Base-by-base conservation (phyloP, 1,284 basidiomycete genomes). In the Butyriboletus pseudospeciosus region DNA sequence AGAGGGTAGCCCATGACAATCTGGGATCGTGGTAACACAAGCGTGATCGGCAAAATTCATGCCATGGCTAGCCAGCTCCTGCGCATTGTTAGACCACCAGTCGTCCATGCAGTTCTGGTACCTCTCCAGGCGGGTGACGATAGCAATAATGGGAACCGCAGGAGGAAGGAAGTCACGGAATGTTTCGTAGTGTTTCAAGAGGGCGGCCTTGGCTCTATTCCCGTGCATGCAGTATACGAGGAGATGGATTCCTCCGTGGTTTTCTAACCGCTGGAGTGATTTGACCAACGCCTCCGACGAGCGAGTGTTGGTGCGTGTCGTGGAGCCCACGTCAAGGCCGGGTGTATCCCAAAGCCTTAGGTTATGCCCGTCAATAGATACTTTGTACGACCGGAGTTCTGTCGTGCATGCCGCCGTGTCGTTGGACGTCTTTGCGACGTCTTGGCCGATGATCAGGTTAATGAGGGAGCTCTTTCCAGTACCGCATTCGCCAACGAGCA, bases 11-110 rank as follows among this genome's bases (percentile, higher is more conserved):
- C 41, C 43, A 39, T 39, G 45, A 28, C 38, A 50, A n/a, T 52
- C 66, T 35, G 62, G 57, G 20, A 66, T 14, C 7, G 64, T 40
- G 9, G 66, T 66, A 5, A 67, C 37, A 43, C 64, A 68, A 12
- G 63, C 57, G 16, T 69, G 64, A 34, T 58, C 64, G 5, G n/a
- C 26, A 8, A 66, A 67, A 9, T 20, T 25, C 59, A 66, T 65
- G 13, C 58, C 56, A 6, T 52, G 39, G 5, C 6, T 49, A 20
- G 42, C 40, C 8, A 69, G 42, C 4, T 53, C 57, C n/a, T 5
- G 28, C 25, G 42, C 53, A 26, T 70, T 67, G 23, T 52, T 53
- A 4, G 44, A 45, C 65, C 65, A 70, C 66, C 68, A 70, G 10
- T 57, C 53, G 16, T 70, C 65, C 68, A 69, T 70, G 47, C 40